phyloP scores from a whole-genome alignment of 1,139 yeast species.

The Yamadazyma kanchanaburiensis region DNA sequence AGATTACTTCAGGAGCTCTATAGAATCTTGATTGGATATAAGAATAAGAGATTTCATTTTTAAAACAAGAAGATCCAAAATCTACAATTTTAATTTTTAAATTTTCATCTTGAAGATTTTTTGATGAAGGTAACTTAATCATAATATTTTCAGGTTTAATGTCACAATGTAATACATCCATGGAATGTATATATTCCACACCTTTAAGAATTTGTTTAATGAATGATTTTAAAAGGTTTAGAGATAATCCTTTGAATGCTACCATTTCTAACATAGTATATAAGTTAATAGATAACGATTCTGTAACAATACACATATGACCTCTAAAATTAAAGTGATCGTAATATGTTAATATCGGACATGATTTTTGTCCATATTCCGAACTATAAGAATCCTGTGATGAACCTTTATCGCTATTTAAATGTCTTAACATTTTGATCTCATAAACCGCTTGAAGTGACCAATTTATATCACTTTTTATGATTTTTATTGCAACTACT shows the following conservation, averaged over 20 bases:
- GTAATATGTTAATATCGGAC: slow-evolving; percentile 51
- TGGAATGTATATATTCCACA: slow-evolving; percentile 54
- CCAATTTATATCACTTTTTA: slow-evolving; percentile 72
- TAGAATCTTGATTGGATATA: slow-evolving; percentile 66
- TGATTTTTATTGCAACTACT: slow-evolving; percentile 70
- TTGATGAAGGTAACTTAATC: slow-evolving; percentile 36
- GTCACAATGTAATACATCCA: slow-evolving; percentile 73
- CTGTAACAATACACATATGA: slow-evolving; percentile 81
- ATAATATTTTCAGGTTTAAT: slow-evolving; percentile 68
- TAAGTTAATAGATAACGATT: slow-evolving; percentile 64
- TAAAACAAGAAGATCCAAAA: slow-evolving; percentile 59
- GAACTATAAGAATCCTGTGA: slow-evolving; percentile 12
- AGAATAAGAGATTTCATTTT: slow-evolving; percentile 47
- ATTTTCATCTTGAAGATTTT: slow-evolving; percentile 9
- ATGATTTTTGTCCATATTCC: slow-evolving; percentile 14
- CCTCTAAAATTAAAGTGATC: slow-evolving; percentile 80
- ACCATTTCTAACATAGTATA: slow-evolving; percentile 64
- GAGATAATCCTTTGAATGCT: slow-evolving; percentile 58
- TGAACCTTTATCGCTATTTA: slow-evolving; percentile 17
- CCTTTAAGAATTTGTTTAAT: slow-evolving; percentile 58
- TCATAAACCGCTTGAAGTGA: slow-evolving; percentile 78
- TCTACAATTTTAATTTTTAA: slow-evolving; percentile 56
- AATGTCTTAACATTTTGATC: slow-evolving; percentile 59
- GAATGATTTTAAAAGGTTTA: slow-evolving; percentile 48
- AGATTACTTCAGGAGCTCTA: slow-evolving; percentile 74